Evolutionary conservation across 306 rosid species (phyloP).

Genomic region (Hippophae tibetana): DNA sequence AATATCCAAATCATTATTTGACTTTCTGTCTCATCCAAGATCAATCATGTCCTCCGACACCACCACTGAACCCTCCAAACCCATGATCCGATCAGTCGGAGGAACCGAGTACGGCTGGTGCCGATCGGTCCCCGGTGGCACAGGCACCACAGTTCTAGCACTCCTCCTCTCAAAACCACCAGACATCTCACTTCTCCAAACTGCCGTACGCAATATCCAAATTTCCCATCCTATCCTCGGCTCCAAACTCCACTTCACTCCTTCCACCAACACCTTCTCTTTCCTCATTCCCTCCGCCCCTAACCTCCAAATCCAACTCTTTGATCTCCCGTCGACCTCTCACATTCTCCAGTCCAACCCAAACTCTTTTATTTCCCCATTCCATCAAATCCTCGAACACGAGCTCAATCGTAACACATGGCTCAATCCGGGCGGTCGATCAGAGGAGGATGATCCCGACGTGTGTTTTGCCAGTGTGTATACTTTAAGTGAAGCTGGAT

Average conservation of each 20-base stretch:
- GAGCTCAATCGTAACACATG: conserved; percentile 57
- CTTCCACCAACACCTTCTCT: conserved; percentile 30
- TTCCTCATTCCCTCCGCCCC: conserved; percentile 34
- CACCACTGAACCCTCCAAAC: conserved; percentile 10
- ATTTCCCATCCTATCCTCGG: conserved; percentile 78
- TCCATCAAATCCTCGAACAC: conserved; percentile 58
- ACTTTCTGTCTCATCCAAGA: neutral
- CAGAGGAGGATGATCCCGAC: conserved; percentile 23
- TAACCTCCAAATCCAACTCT: conserved; percentile 39
- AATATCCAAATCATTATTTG: neutral
- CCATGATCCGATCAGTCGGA: conserved; percentile 46
- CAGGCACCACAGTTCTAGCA: conserved; percentile 69
- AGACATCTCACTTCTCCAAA: conserved; percentile 37
- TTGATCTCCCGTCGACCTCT: conserved; percentile 48
- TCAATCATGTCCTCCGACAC: conserved; percentile 29
- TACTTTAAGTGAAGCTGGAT: conserved; percentile 22
- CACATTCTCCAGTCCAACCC: conserved; percentile 28
- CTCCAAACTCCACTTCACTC: conserved; percentile 49
- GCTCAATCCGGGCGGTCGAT: conserved; percentile 21
- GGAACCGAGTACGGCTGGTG: conserved; percentile 96
- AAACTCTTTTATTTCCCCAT: conserved; percentile 24
- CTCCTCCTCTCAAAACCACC: conserved; percentile 69
- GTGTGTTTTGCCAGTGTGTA: conserved; percentile 43
- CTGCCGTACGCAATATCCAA: conserved; percentile 53
- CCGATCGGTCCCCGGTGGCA: conserved; percentile 72